Evolutionary conservation across 2,329 filamentous ascomycete species (phyloP), one percentile per base, ranked within the genome.

Genomic region (Ploettnerulaceae sp.): DNA sequence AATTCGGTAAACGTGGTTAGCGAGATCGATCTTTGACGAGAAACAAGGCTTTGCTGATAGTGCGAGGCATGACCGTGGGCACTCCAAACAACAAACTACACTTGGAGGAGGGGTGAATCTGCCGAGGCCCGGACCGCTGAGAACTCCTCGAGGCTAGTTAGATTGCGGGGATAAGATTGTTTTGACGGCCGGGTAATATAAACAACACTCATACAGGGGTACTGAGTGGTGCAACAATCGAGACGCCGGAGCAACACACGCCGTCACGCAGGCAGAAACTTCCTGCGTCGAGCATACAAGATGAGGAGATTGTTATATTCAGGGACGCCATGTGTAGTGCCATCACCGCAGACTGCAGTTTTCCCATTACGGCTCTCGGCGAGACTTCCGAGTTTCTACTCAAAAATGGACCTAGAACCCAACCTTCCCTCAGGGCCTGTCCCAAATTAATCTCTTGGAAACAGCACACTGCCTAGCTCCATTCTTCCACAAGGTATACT

Each of bases 131-230:
- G 17, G 31, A n/a, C 43, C 36, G 15, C 28, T 12, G 7, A 36
- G 17, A 17, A 36, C 14, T 12, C 8, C 31, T 26, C 45, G 18
- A 31, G 26, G 26, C 21, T 41, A n/a, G n/a, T 20, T 41, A 24
- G 26, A 42, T 34, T 28, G 45, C 45, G 38, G 45, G 45, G 45
- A 47, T 47, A 47, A 42, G 37, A 24, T 47, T 47, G 22, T 25
- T 31, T 26, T 20, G 21, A 39, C 14, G 29, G 7, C 38, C 36
- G 36, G 36, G 18, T 47, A 47, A 46, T 34, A 24, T 40, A 35
- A 25, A 28, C 26, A 24, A 41, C 26, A 17, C 15, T 4, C 18
- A 21, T 17, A 40, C 29, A 25, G 31, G 35, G 43, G 28, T 9
- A 28, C 24, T 47, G 18, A 35, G 22, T 40, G 44, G 37, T 21